Base-by-base conservation (phyloP, 805 yeast genomes). In the Spathaspora sp. region DNA sequence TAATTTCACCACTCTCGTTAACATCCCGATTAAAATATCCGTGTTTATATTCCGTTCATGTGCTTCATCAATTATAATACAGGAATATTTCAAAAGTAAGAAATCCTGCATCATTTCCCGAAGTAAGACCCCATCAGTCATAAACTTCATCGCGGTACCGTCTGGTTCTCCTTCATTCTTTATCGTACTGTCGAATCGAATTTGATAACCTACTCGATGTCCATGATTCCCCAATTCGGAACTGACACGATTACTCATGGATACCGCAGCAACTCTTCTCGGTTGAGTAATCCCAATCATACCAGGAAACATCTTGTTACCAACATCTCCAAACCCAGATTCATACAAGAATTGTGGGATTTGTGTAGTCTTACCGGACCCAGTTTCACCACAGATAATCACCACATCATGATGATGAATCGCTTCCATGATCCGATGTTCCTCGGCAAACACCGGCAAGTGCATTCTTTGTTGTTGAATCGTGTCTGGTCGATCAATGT, bases 301-400 rank as follows among this genome's bases (percentile, higher is more conserved):
- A 1, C 98, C 98, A 0, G 97, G 93, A 47, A 66, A 65, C 14
- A 60, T 49, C 17, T 67, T 64, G 11, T 83, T 81, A 7, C 82
- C 82, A 6, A 82, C 72, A 7, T 78, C 76, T 5, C 97, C 97
- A 63, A 86, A 93, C 1, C 98, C 98, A 0, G 96, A 82, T 68
- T 94, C 99, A 63, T 84, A 90, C 44, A 94, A 69, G 62, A 94
- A 94, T 65, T 94, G 99, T 0, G 99, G 99, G 5, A 94, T 92
- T 69, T 94, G 99, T 0, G 99, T 94, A 1, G 99, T 94, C 67
- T 94, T 94, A 69, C 99, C 99, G 2, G 97, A 91, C 60, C 99
- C 99, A 0, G 99, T 94, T 61, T 92, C 98, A 76, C 99, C 99
- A 72, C 97, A 93, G 23, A 94, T 78, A 12, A 94, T 86, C 0